Conservation (phyloP, 192 early-diverging fungal species). For the Kickxella alabastrina region DNA sequence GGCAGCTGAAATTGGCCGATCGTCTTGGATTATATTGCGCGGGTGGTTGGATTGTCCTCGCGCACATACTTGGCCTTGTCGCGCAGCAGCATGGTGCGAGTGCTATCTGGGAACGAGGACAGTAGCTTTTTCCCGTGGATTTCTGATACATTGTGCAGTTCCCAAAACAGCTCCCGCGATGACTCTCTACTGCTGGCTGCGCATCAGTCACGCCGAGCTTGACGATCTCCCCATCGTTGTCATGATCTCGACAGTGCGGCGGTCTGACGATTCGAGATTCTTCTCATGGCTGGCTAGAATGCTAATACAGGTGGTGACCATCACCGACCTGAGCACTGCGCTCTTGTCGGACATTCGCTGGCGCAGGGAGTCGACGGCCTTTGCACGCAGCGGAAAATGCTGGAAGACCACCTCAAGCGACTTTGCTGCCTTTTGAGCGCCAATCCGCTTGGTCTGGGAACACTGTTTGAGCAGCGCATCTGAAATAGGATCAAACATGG, state of each 20-base stretch:
- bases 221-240: slow-evolving; percentile 8
- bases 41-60: background rate
- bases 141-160: slow-evolving; percentile 23
- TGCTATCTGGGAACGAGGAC: slow-evolving; percentile 16
- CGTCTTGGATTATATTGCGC: slow-evolving; percentile 1
- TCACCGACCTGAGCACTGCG: slow-evolving; percentile 28
- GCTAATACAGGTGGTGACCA: slow-evolving; percentile 24
- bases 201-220: slow-evolving; percentile 31
- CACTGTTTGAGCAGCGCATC: slow-evolving; percentile 42
- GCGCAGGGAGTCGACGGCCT: slow-evolving; percentile 26
- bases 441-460: slow-evolving; percentile 45
- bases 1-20: slow-evolving; percentile 17
- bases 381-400: slow-evolving; percentile 37
- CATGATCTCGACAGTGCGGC: slow-evolving; percentile 27
- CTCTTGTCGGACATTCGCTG: slow-evolving; percentile 42
- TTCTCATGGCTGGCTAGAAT: slow-evolving; percentile 27
- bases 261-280: slow-evolving; percentile 19
- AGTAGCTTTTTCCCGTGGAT: slow-evolving; percentile 15
- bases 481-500: slow-evolving; percentile 26
- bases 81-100: slow-evolving; percentile 16
- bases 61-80: slow-evolving; percentile 23
- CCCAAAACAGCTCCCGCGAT: slow-evolving; percentile 47
- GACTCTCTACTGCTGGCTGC: slow-evolving; percentile 38
- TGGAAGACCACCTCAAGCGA: slow-evolving; percentile 30
- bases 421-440: slow-evolving; percentile 39